These are phyloP conservation scores for Fusarium agapanthi DNA, from an alignment of 2,329 filamentous ascomycete genomes.

Conservation along the genomic window DNA sequence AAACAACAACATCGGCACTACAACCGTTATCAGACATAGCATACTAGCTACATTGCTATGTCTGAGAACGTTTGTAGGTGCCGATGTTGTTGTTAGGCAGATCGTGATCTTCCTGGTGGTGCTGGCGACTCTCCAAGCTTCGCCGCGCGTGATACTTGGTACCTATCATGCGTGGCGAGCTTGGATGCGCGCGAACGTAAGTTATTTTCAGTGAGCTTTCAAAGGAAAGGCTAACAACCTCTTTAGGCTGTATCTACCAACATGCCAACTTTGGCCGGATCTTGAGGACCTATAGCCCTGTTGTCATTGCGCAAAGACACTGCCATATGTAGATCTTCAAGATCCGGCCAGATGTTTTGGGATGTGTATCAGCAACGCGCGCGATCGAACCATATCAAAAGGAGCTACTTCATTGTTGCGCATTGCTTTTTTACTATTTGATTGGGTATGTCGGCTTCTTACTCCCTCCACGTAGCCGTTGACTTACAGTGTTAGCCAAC, in stretches of 20 bases:
- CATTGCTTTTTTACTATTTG: background rate
- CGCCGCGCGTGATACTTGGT: background rate
- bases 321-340: background rate
- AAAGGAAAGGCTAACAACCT: background rate
- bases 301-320: background rate
- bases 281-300: background rate
- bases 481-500: background rate
- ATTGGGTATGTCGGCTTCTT: background rate
- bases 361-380: background rate
- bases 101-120: background rate
- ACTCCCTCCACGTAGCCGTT: fast-evolving
- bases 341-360: background rate
- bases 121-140: background rate
- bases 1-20: background rate
- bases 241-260: background rate
- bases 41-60: background rate
- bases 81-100: background rate
- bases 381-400: background rate
- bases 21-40: background rate
- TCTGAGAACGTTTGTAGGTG: background rate
- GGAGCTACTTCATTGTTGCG: background rate
- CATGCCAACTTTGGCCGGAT: background rate
- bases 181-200: background rate
- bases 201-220: fast-evolving
- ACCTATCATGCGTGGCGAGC: background rate